Evolutionary conservation across 441 rosid genomes (phyloP), one percentile per base, ranked within the genome.

Genomic region (Gossypium gossypioides): DNA sequence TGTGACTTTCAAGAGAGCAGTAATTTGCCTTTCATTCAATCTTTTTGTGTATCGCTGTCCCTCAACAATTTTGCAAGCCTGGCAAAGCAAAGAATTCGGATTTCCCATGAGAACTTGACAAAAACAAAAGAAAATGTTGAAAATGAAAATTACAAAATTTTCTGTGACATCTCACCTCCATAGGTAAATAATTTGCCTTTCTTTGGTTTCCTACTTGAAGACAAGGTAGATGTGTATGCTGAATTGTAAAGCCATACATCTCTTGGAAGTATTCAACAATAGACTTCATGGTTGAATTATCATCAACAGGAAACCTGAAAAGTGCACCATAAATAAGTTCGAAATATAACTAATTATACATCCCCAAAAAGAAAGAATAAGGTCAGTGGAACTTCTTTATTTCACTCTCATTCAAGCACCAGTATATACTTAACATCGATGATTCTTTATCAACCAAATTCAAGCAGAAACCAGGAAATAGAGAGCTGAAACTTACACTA

Each of bases 11-110:
- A 94, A 79, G 2, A 94, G 89, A 58, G 96, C 86, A 16, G 97
- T 94, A 60, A 94, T 94, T 80, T 94, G 99, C 80, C 81, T 92
- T 78, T 92, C 99, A 64, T 94, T 92, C 79, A 94, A 77, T 78
- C 99, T 81, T 79, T 92, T 95, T 0, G 99, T 90, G 76, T 89
- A 95, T 27, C 99, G 79, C 77, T 95, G 99, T 55, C 99, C 99
- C 79, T 91, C 99, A 0, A 95, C 99, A 72, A 95, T 95, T 83
- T 95, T 95, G 85, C 99, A 95, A 25, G 97, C 99, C 99, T 94
- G 56, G 19, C 2, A 73, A 76, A 68, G 48, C 83, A 68, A 40
- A 3, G 21, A 13, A 46, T 37, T 13, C 29, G 71, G 71, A 74
- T 71, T 34, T 68, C 62, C 32, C 48, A 75, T 2, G 60, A 16